phyloP scores from a whole-genome alignment of 2,329 filamentous ascomycete species.

The Venturia pyrina region DNA sequence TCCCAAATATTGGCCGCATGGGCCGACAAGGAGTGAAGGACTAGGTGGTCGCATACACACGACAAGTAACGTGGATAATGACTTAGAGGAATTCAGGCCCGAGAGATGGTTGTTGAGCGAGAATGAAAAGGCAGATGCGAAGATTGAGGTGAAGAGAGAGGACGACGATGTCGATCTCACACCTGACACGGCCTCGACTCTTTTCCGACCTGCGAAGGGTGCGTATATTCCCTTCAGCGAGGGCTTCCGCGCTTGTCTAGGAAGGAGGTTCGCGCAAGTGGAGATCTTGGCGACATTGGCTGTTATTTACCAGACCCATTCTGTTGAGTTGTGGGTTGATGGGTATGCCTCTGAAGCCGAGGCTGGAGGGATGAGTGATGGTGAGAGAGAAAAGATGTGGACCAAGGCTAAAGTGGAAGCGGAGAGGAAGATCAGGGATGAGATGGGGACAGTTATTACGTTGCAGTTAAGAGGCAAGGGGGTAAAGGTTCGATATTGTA shows the following conservation, averaged over 20 bases:
- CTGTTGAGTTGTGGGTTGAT: conserved; percentile 58
- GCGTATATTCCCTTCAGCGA: conserved; percentile 47
- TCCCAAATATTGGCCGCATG: conserved; percentile 57
- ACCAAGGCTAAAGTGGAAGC: conserved; percentile 48
- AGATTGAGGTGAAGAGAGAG: conserved; percentile 23
- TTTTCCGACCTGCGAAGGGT: conserved; percentile 48
- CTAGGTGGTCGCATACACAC: conserved; percentile 26
- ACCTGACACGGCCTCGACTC: conserved; percentile 50
- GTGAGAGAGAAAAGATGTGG: conserved; percentile 48
- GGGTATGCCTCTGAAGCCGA: conserved; percentile 33
- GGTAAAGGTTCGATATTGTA: conserved; percentile 59
- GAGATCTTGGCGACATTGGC: conserved; percentile 46
- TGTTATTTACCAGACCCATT: conserved; percentile 46
- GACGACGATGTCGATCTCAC: conserved; percentile 50
- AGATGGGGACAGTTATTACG: conserved; percentile 55
- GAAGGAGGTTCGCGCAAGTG: conserved; percentile 46
- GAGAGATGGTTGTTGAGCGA: conserved; percentile 56
- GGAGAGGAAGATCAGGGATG: conserved; percentile 41
- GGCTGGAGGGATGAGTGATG: conserved; percentile 28
- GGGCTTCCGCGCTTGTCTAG: conserved; percentile 45
- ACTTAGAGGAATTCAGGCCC: conserved; percentile 59
- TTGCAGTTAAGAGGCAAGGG: conserved; percentile 53
- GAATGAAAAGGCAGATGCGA: conserved; percentile 3
- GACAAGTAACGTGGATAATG: conserved; percentile 27
- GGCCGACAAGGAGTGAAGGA: conserved; percentile 25